Base-by-base conservation (phyloP, 1,284 basidiomycete genomes). In the Cronartium quercuum region DNA sequence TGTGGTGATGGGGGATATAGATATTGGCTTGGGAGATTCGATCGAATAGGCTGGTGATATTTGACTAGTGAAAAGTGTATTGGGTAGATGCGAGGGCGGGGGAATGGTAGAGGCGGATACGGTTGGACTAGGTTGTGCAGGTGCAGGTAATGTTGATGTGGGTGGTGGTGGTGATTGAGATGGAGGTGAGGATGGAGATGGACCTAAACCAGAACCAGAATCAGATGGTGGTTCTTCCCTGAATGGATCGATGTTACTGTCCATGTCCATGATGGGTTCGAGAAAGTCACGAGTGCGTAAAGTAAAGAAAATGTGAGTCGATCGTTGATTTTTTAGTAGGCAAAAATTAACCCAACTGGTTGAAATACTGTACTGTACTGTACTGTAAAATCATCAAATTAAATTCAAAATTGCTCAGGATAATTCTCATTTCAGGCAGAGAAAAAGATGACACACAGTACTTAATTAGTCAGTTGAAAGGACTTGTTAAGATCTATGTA, bases 181-280 rank as follows among this genome's bases (percentile, higher is more conserved):
- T 34, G 55, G 55, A 63, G 68, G 24, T 38, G 47, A 68, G 7
- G 40, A 24, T 13, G 47, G 13, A 9, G 37, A 40, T n/a, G 34
- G 58, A 12, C 38, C 41, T 35, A 29, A 29, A 69, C n/a, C n/a
- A n/a, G n/a, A n/a, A n/a, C n/a, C n/a, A n/a, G n/a, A n/a, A n/a
- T n/a, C n/a, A n/a, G n/a, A n/a, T 37, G 21, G 34, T 69, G 7
- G 7, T 55, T 55, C 51, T 24, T 69, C 68, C 29, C 44, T 69
- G 58, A 69, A 69, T 62, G 68, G 68, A 47, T 69, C 68, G 40
- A 69, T 62, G 9, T 57, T 40, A n/a, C 37, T 42, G 58, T 60
- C 58, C n/a, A 55, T 55, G 29, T 55, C 51, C 51, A 55, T 55
- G 18, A 55, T 55, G 51, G 29, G 51, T n/a, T n/a, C n/a, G n/a